Base-by-base conservation (phyloP, 2,329 filamentous ascomycete species). In the Escovopsis sp. region DNA sequence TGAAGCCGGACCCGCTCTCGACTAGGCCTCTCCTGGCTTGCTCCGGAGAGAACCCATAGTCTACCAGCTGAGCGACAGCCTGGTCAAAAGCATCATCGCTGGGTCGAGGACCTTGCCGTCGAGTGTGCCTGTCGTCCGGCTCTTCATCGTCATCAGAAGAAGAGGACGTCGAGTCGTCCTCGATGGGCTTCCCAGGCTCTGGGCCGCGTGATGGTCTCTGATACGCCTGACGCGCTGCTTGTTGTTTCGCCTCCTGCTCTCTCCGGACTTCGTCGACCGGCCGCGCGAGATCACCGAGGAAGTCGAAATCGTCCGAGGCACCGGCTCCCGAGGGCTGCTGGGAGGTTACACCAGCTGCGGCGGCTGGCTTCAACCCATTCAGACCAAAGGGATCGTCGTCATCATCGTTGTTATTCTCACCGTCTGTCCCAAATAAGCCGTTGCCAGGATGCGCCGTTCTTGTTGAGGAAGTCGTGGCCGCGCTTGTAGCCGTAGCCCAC, bases 381-480 rank as follows among this genome's bases (percentile, higher is more conserved):
- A 94, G 61, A 1, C 84, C 88, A 53, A 96, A 94, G 2, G 86
- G 84, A 50, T 94, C 85, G 50, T 93, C 85, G 46, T 94, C 83
- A 38, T 88, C 79, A 21, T 71, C 65, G 11, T 55, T 60, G 41
- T 76, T 58, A 0, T 46, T 53, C 10, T 55, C 60, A 10, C 21
- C 7, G 21, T 25, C 21, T 8, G 21, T 11, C 21, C 3, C 21
- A 11, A 25, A 25, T 8, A 25, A 25, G 21, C 21, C 3, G 21
- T 25, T 25, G 21, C 8, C 21, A 25, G 8, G 9, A 5, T 25
- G 4, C 8, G 21, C 21, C 3, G 21, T 11, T 11, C 3, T 11
- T 5, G 21, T 25, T 3, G 51, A 49, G 2, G 55, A 43, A 14
- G 45, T 39, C 4, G 50, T 31, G 12, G 40, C 25, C 19, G 41